Percentiles rank a stretch among this genome's conserved stretches.
These are phyloP conservation scores for Xerocomus amazonicus DNA, from an alignment of 1,284 basidiomycete species.

Conservation along the genomic window DNA sequence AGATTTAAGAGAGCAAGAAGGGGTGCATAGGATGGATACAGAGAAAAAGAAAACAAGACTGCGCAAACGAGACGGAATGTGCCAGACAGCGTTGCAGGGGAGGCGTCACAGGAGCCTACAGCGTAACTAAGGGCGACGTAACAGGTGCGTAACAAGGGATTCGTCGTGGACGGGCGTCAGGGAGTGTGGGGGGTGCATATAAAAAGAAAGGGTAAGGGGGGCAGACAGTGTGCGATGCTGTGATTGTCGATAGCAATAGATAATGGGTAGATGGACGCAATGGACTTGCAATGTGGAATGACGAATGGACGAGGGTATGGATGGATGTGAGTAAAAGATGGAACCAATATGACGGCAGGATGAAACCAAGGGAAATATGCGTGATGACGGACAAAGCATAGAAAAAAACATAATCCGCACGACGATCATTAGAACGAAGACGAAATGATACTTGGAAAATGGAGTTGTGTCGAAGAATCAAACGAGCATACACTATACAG, in stretches of 20 bases:
- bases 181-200: neutral
- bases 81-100: neutral
- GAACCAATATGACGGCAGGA: conserved; percentile 25
- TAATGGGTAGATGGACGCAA: conserved; percentile 23
- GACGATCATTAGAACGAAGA: conserved; percentile 17
- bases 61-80: neutral
- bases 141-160: conserved; percentile 14
- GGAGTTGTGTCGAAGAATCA: neutral
- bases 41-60: neutral
- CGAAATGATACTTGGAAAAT: neutral
- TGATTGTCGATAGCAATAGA: conserved; percentile 33
- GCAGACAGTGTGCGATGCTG: conserved; percentile 15
- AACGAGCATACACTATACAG: conserved; percentile 14
- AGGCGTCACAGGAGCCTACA: neutral
- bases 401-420: conserved; percentile 8
- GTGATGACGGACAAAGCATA: conserved; percentile 15
- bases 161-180: conserved; percentile 22
- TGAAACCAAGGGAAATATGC: conserved; percentile 11
- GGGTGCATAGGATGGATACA: neutral
- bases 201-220: neutral
- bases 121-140: conserved; percentile 7
- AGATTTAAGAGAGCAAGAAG: neutral
- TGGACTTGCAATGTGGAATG: conserved; percentile 12
- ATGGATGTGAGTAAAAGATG: conserved; percentile 11
- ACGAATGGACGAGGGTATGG: conserved; percentile 18